Conservation (phyloP, 225 moss, liverwort and hornwort genomes). For the Antitrichia curtipendula region DNA sequence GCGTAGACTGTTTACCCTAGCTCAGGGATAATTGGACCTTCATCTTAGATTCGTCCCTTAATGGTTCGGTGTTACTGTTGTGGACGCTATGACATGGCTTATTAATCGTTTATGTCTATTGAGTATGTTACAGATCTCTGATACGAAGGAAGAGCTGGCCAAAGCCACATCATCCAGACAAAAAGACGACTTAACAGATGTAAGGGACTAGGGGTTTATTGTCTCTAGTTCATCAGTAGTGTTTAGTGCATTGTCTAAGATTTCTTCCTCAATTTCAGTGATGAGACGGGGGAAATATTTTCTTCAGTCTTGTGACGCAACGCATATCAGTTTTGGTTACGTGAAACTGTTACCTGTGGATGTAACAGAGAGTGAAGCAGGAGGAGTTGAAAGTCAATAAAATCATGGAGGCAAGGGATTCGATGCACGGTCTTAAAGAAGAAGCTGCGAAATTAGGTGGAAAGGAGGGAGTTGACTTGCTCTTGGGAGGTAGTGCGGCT, state of each 20-base stretch:
- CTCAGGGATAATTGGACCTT: neutral
- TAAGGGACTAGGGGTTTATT: slow-evolving; percentile 1
- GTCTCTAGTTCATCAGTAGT: neutral
- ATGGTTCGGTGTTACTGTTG: neutral
- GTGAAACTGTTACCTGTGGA: neutral
- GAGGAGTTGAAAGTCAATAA: slow-evolving; percentile 62
- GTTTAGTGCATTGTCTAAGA: neutral
- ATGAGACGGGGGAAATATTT: neutral
- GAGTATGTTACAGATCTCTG: slow-evolving; percentile 30
- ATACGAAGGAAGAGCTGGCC: slow-evolving; percentile 25
- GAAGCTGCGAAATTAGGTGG: slow-evolving; percentile 47
- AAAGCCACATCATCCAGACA: slow-evolving; percentile 44
- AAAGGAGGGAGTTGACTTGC: slow-evolving; percentile 42
- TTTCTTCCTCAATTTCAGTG: neutral
- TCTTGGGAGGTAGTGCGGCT: slow-evolving; percentile 40
- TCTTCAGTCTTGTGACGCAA: neutral
- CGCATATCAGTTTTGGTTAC: neutral
- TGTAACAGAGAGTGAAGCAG: slow-evolving; percentile 65
- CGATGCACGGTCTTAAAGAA: slow-evolving; percentile 12
- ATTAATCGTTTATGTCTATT: neutral
- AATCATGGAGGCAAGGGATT: slow-evolving; percentile 28
- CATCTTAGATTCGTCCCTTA: neutral
- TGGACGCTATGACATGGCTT: neutral
- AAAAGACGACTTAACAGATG: slow-evolving; percentile 58
- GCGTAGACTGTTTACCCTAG: neutral